Evolutionary conservation across 1,284 basidiomycete species (phyloP).

Genomic region (Boletus mariae): DNA sequence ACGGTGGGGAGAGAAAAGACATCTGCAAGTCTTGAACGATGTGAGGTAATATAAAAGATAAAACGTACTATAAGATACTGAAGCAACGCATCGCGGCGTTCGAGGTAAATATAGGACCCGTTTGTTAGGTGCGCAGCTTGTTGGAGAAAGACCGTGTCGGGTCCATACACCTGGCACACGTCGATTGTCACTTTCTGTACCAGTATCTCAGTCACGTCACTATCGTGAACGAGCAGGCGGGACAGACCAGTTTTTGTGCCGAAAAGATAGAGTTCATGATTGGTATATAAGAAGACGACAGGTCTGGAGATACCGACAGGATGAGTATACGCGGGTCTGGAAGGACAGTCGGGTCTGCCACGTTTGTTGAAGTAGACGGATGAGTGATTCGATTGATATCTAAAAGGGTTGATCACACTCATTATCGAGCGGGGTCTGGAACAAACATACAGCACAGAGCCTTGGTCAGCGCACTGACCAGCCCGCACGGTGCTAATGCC

Average conservation of each 20-base stretch:
- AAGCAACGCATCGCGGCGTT: conserved; percentile 76
- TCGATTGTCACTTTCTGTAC: conserved; percentile 91
- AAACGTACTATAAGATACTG: conserved; percentile 80
- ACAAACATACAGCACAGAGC: conserved; percentile 77
- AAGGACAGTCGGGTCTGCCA: conserved; percentile 40
- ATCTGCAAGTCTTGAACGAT: conserved; percentile 51
- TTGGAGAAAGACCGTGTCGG: conserved; percentile 93
- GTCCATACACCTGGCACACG: conserved; percentile 88
- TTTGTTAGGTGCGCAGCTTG: conserved; percentile 95
- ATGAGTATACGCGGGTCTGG: conserved; percentile 85
- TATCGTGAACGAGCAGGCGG: conserved; percentile 1
- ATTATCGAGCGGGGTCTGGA: not conserved
- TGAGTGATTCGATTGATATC: conserved; percentile 81
- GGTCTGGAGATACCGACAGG: conserved; percentile 87
- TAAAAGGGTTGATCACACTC: conserved; percentile 32
- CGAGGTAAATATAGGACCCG: conserved; percentile 87
- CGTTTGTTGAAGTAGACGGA: conserved; percentile 32
- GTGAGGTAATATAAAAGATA: not conserved
- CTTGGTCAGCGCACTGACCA: conserved; percentile 87
- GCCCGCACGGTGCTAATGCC: conserved; percentile 56
- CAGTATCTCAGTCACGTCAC: not conserved
- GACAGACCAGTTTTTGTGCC: conserved; percentile 84
- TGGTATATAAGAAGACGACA: conserved; percentile 87
- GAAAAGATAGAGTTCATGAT: conserved; percentile 99
- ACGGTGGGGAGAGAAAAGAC: conserved; percentile 84